Evolutionary conservation across 208 protist genomes (phyloP), one percentile per base, ranked within the genome.

Genomic region (Balamuthia mandrillaris): DNA sequence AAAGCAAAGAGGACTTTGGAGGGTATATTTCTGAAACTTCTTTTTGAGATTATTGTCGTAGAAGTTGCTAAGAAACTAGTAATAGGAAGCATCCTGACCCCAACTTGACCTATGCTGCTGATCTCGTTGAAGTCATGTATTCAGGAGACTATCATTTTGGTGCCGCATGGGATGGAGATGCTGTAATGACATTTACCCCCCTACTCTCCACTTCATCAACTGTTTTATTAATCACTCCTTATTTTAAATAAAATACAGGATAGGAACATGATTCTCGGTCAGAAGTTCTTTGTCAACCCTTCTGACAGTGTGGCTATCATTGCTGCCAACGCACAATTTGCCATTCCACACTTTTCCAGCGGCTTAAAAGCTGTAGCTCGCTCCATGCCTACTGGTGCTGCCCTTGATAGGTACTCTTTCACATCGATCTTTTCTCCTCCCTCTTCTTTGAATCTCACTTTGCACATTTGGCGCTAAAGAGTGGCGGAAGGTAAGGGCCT

Each of bases 201-300:
- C 12, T 81, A 4, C 35, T 24, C 31, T 0, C 1, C 47, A 60
- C 1, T 54, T 12, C 49, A n/a, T n/a, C n/a, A n/a, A 70, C 1
- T n/a, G 3, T 0, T 12, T 72, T 5, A 9, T 47, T 2, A 12
- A 6, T 21, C 10, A 5, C n/a, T 21, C 24, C n/a, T 35, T 63
- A 44, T 39, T 0, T 47, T n/a, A 86, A 10, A 78, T 27, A 3
- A 52, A 56, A 16, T 88, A 18, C 29, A 91, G 54, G 97, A 99
- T 86, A 91, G 98, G 37, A 99, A 99, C 90, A 99, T 99, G 97
- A 94, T 99, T 47, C 91, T 99, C 18, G 97, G 97, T 27, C 60
- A 88, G 3, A 85, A 92, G 29, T 98, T 97, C 89, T 99, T 99
- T 86, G 95, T 99, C 27, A 98, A 96, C 81, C 98, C 98, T 6